phyloP scores from a whole-genome alignment of 345 rosid species.

The Erucastrum elatum region DNA sequence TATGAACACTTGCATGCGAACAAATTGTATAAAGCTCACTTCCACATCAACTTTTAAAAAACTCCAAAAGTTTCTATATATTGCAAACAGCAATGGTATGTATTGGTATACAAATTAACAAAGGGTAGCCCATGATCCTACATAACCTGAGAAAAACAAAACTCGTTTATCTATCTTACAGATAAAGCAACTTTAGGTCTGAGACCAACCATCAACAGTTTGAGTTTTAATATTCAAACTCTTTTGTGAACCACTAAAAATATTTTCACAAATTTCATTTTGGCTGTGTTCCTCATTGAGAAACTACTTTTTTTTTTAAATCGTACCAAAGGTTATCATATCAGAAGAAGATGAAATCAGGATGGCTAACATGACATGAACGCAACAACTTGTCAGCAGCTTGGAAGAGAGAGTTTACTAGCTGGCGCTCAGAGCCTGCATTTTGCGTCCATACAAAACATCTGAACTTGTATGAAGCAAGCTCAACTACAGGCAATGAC shows the following conservation, averaged over 20 bases:
- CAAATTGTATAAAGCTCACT: too few relatives aligned
- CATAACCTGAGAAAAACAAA: slow-evolving; percentile 28
- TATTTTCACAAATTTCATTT: neutral
- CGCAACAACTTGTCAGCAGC: slow-evolving; percentile 71
- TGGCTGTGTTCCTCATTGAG: neutral
- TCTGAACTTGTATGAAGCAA: slow-evolving; percentile 80
- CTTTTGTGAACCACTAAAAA: slow-evolving; percentile 4
- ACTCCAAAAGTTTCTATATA: slow-evolving; percentile 14
- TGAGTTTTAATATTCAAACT: slow-evolving; percentile 13
- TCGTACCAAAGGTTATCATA: neutral
- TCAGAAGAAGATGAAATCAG: slow-evolving; percentile 78
- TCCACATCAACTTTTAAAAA: neutral
- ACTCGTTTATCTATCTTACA: slow-evolving; percentile 31
- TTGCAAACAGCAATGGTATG: slow-evolving; percentile 22
- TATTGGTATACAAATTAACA: slow-evolving; percentile 22
- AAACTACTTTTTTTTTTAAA: neutral
- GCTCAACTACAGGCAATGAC: slow-evolving; percentile 63
- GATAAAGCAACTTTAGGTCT: slow-evolving; percentile 11
- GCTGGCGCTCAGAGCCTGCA: slow-evolving; percentile 43
- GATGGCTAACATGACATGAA: slow-evolving; percentile 65
- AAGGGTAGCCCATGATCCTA: slow-evolving; percentile 14
- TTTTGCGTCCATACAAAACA: slow-evolving; percentile 77
- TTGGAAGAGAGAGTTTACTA: slow-evolving; percentile 51
- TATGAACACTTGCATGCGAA: too few relatives aligned
- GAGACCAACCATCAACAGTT: slow-evolving; percentile 35